Evolutionary conservation across 495 filamentous ascomycete genomes (phyloP), one percentile per base, ranked within the genome.

Genomic region (Podospora appendiculata): DNA sequence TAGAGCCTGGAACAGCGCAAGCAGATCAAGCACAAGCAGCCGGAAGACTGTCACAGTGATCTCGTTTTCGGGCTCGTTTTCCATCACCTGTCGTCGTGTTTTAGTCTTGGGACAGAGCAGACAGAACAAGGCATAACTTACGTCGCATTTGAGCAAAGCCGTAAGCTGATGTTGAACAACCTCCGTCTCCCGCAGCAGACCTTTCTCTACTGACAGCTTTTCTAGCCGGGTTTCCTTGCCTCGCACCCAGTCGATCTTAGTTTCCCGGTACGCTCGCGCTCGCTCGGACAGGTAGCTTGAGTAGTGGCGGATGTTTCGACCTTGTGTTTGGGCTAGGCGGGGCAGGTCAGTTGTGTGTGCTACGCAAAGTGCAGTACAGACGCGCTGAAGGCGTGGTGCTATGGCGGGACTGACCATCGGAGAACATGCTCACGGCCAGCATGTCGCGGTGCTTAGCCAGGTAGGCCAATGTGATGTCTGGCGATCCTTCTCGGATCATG

Each of bases 21-120:
- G 70, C 25, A 99, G 78, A 66, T 99, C 93, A 59, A 93, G 76
- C 9, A 94, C 93, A 40, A 99, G 70, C 61, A 99, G 75, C 55
- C 93, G 79, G 58, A 99, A 99, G n/a, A 93, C 91, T 4, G 88
- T 91, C 57, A 99, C 77, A 9, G 90, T 95, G 60, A 99, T 96
- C 62, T 99, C 93, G 61, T 97, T 99, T 66, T 97, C 94, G 16
- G 87, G 83, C 57, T 97, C 93, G 51, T 85, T 81, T 45, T 87
- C 83, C 60, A 97, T 78, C 48, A 96, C 79, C 89, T 95, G 57
- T 44, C 9, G 17, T 25, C 25, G 16, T 14, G 46, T 53, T 50
- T 67, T 41, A 67, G 60, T 45, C 55, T 50, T 35, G 17, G 32
- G 12, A 63, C 84, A 48, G 18, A 25, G 25, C 25, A 25, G 25